A percentile compares a stretch with the other conserved stretches of the same genome.
Evolutionary conservation across 352 stramenopile species (phyloP).

Genomic region (Pythium insidiosum): DNA sequence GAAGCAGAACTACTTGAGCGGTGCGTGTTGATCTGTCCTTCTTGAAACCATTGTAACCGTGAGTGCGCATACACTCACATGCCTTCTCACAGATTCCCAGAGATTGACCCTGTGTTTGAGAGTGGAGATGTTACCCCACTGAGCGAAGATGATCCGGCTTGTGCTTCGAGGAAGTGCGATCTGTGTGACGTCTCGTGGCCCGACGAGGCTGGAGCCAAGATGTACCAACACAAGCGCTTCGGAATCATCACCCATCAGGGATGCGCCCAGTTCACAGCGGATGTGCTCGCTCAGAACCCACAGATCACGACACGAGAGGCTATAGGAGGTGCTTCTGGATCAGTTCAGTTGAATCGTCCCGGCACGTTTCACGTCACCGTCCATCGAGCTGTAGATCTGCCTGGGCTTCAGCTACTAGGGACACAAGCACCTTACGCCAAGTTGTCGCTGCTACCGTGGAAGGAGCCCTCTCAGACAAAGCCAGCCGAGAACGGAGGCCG

Average conservation of each 20-base stretch:
- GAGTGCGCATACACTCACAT: too few relatives aligned
- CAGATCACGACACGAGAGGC: constrained; percentile 47
- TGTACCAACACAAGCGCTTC: constrained; percentile 43
- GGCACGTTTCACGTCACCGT: constrained; percentile 74
- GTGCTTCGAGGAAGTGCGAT: constrained; percentile 39
- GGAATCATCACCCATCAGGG: constrained; percentile 63
- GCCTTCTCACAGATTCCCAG: constrained; percentile 25
- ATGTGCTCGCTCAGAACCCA: constrained; percentile 46
- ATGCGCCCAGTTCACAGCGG: constrained; percentile 65
- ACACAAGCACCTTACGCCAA: constrained; percentile 66
- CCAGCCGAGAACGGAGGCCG: constrained; percentile 60
- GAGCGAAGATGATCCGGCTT: constrained; percentile 9
- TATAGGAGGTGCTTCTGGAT: too few relatives aligned
- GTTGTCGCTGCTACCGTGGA: constrained; percentile 74
- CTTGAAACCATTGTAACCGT: too few relatives aligned
- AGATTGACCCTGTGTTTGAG: constrained; percentile 70
- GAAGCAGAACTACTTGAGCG: constrained; percentile 39
- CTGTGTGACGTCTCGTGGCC: constrained; percentile 82
- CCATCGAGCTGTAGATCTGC: constrained; percentile 63
- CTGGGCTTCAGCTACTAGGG: constrained; percentile 50
- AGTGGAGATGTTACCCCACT: constrained; percentile 48
- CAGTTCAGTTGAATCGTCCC: constrained; percentile 55
- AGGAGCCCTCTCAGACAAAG: constrained; percentile 79
- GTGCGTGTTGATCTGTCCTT: constrained; percentile 6
- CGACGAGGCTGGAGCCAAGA: constrained; percentile 40